phyloP scores from a whole-genome alignment of 352 stramenopile genomes.

The Pseudoperonospora humuli region DNA sequence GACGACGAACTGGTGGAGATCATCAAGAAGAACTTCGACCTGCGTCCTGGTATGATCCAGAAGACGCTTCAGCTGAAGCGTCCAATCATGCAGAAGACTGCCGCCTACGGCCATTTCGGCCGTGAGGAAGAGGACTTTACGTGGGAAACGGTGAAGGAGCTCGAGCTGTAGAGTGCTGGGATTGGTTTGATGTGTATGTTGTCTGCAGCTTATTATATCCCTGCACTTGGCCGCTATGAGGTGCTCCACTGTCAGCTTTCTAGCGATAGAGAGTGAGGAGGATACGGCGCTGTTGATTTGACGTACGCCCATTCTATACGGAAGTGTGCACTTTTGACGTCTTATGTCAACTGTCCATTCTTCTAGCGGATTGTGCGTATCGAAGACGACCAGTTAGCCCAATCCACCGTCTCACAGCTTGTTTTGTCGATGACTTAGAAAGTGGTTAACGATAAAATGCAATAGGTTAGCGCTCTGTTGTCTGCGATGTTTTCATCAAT shows the following conservation, averaged over 20 bases:
- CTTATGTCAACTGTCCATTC: slow-evolving; percentile 38
- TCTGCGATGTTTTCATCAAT: slow-evolving; percentile 1
- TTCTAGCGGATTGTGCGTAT: slow-evolving; percentile 9
- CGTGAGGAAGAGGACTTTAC: slow-evolving; percentile 97
- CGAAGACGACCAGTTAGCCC: slow-evolving; percentile 22
- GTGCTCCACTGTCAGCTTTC: slow-evolving; percentile 27
- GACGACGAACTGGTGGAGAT: slow-evolving; percentile 96
- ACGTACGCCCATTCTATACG: too few relatives aligned
- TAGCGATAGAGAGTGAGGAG: slow-evolving; percentile 22
- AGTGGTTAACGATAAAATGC: slow-evolving; percentile 29
- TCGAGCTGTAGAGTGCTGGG: slow-evolving; percentile 51
- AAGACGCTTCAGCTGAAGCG: slow-evolving; percentile 96
- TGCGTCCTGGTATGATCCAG: slow-evolving; percentile 96
- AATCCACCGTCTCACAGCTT: slow-evolving; percentile 20
- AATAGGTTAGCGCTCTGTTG: slow-evolving; percentile 25
- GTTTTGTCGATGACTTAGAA: slow-evolving; percentile 20
- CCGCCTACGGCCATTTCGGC: slow-evolving; percentile 99
- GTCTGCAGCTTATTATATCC: slow-evolving; percentile 35
- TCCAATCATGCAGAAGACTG: slow-evolving; percentile 97
- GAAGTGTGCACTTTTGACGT: slow-evolving; percentile 33
- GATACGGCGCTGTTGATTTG: slow-evolving; percentile 25
- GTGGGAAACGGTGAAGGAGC: slow-evolving; percentile 96
- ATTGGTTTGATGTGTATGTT: slow-evolving; percentile 28
- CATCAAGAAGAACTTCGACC: slow-evolving; percentile 99
- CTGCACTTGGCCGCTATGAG: slow-evolving; percentile 20